Evolutionary conservation across 257 asterid genomes (phyloP).

Genomic region (Ballota nigra): DNA sequence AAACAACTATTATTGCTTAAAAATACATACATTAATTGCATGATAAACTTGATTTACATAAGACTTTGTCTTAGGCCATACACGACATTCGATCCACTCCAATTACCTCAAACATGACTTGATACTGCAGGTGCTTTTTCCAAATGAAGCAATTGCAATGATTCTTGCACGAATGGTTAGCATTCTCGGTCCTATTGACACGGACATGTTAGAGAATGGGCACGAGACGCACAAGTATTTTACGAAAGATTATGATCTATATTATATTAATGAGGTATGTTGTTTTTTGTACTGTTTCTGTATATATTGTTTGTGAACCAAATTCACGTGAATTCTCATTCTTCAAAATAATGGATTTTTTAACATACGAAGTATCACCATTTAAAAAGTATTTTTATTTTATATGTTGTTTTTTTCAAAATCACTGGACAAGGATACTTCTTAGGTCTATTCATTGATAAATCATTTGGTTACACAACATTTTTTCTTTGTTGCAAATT

Average conservation of each 20-base stretch:
- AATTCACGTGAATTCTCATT: no score
- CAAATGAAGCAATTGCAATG: constrained; percentile 61
- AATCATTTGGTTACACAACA: neutral
- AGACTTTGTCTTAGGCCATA: no score
- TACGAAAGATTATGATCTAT: constrained; percentile 70
- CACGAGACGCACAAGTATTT: constrained; percentile 75
- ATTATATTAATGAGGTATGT: constrained; percentile 63
- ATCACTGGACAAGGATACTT: no score
- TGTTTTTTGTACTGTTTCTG: no score
- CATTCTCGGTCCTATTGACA: constrained; percentile 63
- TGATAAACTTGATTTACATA: no score
- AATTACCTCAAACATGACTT: constrained; percentile 3
- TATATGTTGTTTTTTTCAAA: no score
- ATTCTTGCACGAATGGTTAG: constrained; percentile 71
- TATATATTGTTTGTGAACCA: no score
- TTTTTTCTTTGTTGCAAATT: neutral
- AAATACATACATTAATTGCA: no score
- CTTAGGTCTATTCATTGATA: neutral
- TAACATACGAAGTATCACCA: no score
- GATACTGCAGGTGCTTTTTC: constrained; percentile 72
- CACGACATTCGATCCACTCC: neutral
- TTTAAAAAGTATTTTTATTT: no score
- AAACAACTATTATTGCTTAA: no score
- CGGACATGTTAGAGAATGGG: constrained; percentile 62
- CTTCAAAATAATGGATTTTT: no score